Conservation (phyloP, 2,329 filamentous ascomycete species). For the Fusarium ambrosium region DNA sequence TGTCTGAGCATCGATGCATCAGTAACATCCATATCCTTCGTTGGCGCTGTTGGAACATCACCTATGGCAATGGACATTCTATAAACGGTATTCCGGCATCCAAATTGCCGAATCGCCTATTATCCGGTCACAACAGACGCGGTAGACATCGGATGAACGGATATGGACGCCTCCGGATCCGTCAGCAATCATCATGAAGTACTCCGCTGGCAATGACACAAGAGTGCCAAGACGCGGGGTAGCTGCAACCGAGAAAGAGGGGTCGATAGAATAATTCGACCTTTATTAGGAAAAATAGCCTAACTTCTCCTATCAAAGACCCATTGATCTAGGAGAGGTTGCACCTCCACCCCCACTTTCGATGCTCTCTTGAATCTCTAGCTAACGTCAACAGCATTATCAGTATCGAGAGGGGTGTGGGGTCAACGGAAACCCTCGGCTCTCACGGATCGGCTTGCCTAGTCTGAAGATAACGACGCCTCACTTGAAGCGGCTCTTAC, state of each 20-base stretch:
- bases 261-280: not conserved
- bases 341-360: slow-evolving; percentile 1
- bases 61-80: too few species aligned
- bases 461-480: not conserved
- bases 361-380: not conserved
- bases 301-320: not conserved
- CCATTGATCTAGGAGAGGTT: not conserved
- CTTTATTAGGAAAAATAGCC: not conserved
- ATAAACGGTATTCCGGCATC: not conserved
- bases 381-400: not conserved
- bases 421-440: slow-evolving; percentile 3
- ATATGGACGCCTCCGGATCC: not conserved
- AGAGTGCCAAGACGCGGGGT: not conserved
- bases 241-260: not conserved
- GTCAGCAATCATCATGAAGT: not conserved
- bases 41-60: not conserved
- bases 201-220: not conserved
- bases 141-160: not conserved
- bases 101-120: not conserved
- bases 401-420: not conserved
- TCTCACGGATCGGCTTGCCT: not conserved
- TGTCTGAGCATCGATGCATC: not conserved
- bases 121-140: too few species aligned
- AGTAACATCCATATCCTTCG: not conserved
- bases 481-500: not conserved